Conservation (phyloP, 2,329 filamentous ascomycete genomes). For the Neospermospora avenae region DNA sequence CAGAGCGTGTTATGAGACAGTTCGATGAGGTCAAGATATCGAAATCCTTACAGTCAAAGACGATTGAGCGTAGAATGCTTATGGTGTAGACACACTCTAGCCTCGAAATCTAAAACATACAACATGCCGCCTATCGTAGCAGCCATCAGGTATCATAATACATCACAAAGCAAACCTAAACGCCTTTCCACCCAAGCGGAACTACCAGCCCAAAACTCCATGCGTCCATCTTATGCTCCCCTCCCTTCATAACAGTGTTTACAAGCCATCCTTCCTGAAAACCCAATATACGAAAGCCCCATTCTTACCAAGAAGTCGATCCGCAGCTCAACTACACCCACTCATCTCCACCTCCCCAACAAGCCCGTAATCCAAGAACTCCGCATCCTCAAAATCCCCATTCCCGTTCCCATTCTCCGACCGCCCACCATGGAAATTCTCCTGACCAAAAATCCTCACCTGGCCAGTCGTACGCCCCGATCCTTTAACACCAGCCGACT, state of each 20-base stretch:
- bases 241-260: too few species aligned
- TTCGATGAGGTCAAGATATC: too few species aligned
- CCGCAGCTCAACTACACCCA: conserved; percentile 17
- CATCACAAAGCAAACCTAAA: neutral
- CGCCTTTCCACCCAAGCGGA: neutral
- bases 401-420: conserved; percentile 17
- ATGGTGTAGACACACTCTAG: too few species aligned
- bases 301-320: neutral
- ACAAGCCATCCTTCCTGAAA: neutral
- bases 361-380: conserved; percentile 52
- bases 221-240: neutral
- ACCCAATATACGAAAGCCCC: neutral
- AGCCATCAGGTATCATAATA: neutral
- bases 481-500: conserved; percentile 30
- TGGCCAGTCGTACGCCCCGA: conserved; percentile 7
- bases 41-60: too few species aligned
- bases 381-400: conserved; percentile 63
- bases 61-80: too few species aligned
- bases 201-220: neutral
- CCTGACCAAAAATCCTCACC: conserved; percentile 37
- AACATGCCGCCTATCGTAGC: neutral
- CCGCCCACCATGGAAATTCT: conserved; percentile 39
- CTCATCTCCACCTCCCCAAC: conserved; percentile 33
- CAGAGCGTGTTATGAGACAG: too few species aligned
- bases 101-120: neutral